A percentile compares a stretch with the other conserved stretches of the same genome.
Conservation (phyloP, 2,329 filamentous ascomycete species). For the Cladosporium sp. region DNA sequence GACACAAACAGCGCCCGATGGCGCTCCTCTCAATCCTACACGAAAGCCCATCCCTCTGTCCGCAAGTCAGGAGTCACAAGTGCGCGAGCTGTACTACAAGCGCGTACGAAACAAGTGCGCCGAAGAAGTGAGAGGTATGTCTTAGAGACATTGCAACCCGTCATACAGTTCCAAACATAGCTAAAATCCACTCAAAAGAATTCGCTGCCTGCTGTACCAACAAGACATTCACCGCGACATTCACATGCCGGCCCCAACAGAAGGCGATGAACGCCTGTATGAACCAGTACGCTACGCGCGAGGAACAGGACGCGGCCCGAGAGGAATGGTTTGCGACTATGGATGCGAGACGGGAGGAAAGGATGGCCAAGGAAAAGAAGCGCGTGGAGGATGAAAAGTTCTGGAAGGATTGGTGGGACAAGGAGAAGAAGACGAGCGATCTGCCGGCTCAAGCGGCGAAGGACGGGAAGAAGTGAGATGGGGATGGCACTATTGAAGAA, state of each 20-base stretch:
- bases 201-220: conserved; percentile 87
- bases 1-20: conserved; percentile 18
- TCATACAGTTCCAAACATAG: neutral
- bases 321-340: conserved; percentile 88
- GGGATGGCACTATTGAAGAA: neutral
- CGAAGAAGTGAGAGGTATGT: conserved; percentile 46
- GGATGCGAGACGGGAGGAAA: conserved; percentile 62
- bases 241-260: conserved; percentile 74
- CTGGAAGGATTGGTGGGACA: conserved; percentile 50
- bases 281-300: conserved; percentile 76
- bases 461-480: conserved; percentile 9
- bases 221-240: conserved; percentile 82
- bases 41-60: conserved; percentile 80
- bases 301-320: conserved; percentile 79
- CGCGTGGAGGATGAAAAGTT: conserved; percentile 41
- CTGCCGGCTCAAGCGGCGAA: neutral
- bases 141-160: neutral
- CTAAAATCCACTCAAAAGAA: conserved; percentile 46
- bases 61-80: conserved; percentile 73
- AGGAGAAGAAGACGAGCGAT: conserved; percentile 26
- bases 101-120: conserved; percentile 72
- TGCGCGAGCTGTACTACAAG: conserved; percentile 74
- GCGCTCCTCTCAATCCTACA: conserved; percentile 23
- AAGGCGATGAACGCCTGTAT: conserved; percentile 92
- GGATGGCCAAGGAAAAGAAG: conserved; percentile 52